Conservation (phyloP, 257 asterid genomes). For the Solanum sejunctum region DNA sequence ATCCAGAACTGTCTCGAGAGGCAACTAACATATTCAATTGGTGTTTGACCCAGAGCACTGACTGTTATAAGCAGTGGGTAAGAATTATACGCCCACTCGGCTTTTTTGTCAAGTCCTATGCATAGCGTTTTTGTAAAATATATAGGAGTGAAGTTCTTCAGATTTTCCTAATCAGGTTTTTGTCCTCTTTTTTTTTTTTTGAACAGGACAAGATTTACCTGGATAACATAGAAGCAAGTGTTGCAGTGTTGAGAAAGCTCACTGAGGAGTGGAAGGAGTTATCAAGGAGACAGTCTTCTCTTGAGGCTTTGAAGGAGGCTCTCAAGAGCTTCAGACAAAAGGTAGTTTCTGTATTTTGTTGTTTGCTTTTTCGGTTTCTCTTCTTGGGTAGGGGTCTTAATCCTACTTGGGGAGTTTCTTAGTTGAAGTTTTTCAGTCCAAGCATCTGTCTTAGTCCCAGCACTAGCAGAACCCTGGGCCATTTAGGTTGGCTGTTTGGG, state of each 20-base stretch:
- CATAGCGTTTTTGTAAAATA: not conserved
- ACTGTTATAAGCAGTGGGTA: slow-evolving; percentile 84
- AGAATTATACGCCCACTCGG: slow-evolving; percentile 1
- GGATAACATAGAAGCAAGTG: slow-evolving; percentile 60
- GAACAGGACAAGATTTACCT: slow-evolving; percentile 45
- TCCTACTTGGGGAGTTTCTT: not conserved
- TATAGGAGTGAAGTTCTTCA: not conserved
- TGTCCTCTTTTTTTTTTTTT: not conserved
- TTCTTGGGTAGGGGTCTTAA: not conserved
- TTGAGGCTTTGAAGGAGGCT: slow-evolving; percentile 36
- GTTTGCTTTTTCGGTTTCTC: not conserved
- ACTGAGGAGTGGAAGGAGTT: slow-evolving; percentile 39
- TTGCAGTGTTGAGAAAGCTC: slow-evolving; percentile 47
- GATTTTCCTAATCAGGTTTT: not conserved
- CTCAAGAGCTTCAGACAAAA: slow-evolving; percentile 55
- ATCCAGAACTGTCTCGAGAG: slow-evolving; percentile 58
- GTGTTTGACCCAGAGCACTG: slow-evolving; percentile 70
- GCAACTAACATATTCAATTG: slow-evolving; percentile 57
- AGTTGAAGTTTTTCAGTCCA: not conserved
- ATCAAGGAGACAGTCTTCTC: slow-evolving; percentile 45
- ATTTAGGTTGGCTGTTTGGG: not conserved
- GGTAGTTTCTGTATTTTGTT: slow-evolving; percentile 14
- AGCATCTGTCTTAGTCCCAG: not conserved
- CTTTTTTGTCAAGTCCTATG: not conserved
- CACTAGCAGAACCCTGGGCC: not conserved